Evolutionary conservation across 2,329 filamentous ascomycete species (phyloP), one percentile per base, ranked within the genome.

Genomic region (Fusarium chaquense): DNA sequence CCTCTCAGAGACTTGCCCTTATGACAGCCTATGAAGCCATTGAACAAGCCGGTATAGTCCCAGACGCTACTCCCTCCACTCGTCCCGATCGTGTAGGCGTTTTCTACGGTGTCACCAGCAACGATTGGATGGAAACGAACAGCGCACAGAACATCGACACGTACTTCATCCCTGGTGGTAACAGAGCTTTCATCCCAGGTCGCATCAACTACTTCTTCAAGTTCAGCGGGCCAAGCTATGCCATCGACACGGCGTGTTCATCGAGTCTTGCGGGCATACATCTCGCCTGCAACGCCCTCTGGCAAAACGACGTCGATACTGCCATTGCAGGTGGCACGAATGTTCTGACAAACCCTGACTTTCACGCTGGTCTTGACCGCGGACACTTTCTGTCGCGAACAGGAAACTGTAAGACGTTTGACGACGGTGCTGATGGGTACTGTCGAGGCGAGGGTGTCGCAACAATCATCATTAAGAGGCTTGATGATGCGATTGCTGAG

Each of bases 61-160:
- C 88, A 1, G 87, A 90, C 72, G 82, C 87, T 50, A 90, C 87
- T 0, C 86, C 88, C 0, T 90, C 89, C 0, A 90, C 88, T 2
- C 86, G 87, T 5, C 68, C 74, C 0, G 72, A 81, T n/a, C 79
- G 83, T 0, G 88, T 93, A 36, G 92, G 91, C 38, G 90, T 89
- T 0, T 94, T 92, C 75, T 93, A 92, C 66, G 92, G 91, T 28
- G 89, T 91, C 75, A 91, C 91, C 2, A 92, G 90, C 53, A 90
- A 94, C 66, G 92, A 94, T 75, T 94, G 90, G 86, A 85, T 90
- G 80, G 92, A 94, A 86, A 88, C 92, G 61, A 94, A 94, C 76
- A 88, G 87, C 12, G 87, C 87, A 0, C 89, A 94, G 74, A 88
- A 92, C 8, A 82, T 88, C n/a, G 82, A 83, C 57, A 87, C 85